Base-by-base conservation (phyloP, 2,329 filamentous ascomycete genomes). In the Myriosclerotinia curreyana region DNA sequence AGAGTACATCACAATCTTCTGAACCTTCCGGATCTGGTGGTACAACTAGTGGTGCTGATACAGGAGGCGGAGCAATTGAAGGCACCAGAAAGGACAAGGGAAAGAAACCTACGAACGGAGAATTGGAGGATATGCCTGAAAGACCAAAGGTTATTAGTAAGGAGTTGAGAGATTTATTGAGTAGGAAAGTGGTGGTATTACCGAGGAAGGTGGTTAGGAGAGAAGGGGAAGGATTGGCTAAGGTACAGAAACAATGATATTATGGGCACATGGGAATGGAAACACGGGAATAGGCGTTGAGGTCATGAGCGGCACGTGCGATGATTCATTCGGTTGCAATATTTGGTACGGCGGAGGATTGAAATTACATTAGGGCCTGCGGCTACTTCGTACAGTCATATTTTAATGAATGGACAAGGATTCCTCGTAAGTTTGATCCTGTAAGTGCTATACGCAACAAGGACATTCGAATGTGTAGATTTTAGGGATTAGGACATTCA, bases 121-220 rank as follows among this genome's bases (percentile, higher is more conserved):
- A 73, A 61, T 40, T 69, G 75, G 61, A 69, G 48, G 68, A 70
- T 6, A 68, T 69, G 62, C 68, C 65, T 54, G 71, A 70, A 58
- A 68, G 66, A 64, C 71, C 71, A 11, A 83, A 81, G 68, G 80
- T 88, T 20, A 86, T 91, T 54, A 87, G 83, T 67, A 80, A 84
- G 0, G 86, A 90, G 69, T 74, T 91, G 64, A 80, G 88, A 55
- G 76, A 78, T 8, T 69, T 91, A 51, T 73, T 90, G n/a, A 85
- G 82, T 68, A 79, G 83, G 66, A 84, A 89, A 66, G 77, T 89
- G 17, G 70, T 74, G 55, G 62, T 75, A 1, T 50, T 76, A 5
- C 70, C 73, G 3, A 65, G 73, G 31, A 74, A 74, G 49, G 67
- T 74, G 15, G 72, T 75, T 15, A 71, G 66, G 65, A 74, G 72